These are phyloP conservation scores for Aegilops sharonensis DNA, from an alignment of 176 grass and related monocot genomes.

Conservation along the genomic window DNA sequence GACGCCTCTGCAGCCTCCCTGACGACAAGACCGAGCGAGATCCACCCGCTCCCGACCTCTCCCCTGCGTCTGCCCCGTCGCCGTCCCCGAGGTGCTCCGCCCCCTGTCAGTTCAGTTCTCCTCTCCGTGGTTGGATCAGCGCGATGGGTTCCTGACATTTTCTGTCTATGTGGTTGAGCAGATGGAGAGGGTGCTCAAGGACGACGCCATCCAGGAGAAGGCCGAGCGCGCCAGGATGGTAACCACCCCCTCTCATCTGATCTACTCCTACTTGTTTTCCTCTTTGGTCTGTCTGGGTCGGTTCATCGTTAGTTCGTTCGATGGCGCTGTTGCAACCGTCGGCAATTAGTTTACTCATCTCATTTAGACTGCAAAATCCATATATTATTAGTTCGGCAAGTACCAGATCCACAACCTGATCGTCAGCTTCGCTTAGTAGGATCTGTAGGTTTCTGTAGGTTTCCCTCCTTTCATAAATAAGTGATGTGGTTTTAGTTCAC, in stretches of 20 bases:
- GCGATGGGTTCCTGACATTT: not conserved
- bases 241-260: not conserved
- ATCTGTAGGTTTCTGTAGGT: not conserved
- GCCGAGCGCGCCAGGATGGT: conserved; percentile 51
- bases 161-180: not conserved
- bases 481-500: too few species aligned
- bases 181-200: conserved; percentile 51
- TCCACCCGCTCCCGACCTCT: too few species aligned
- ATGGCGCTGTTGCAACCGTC: not conserved
- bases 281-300: not conserved
- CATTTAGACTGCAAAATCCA: not conserved
- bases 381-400: not conserved
- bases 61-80: too few species aligned
- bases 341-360: too few species aligned
- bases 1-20: too few species aligned
- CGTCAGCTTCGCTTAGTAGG: not conserved
- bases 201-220: conserved; percentile 49
- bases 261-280: not conserved
- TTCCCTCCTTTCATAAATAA: too few species aligned
- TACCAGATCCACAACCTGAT: not conserved
- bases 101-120: too few species aligned
- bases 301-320: not conserved
- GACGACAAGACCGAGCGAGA: too few species aligned
- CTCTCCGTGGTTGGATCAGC: too few species aligned
- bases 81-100: too few species aligned